Percentiles rank a stretch among this genome's conserved stretches.
phyloP scores from a whole-genome alignment of 2,329 filamentous ascomycete species.

The Bipolaris gigantea region DNA sequence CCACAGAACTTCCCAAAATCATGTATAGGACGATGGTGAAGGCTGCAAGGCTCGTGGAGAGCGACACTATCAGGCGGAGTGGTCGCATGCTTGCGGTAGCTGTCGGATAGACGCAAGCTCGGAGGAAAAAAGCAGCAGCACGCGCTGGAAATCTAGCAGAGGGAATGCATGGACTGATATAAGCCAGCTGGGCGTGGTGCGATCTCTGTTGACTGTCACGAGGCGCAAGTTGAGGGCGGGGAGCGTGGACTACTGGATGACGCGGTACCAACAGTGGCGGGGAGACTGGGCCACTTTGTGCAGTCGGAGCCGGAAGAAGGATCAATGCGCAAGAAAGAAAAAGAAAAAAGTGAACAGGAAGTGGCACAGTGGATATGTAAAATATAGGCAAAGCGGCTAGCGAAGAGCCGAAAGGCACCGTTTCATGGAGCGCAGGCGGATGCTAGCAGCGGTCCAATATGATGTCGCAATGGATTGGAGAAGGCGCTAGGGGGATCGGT shows the following conservation, averaged over 20 bases:
- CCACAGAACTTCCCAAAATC: constrained; percentile 28
- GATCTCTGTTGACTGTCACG: constrained; percentile 7
- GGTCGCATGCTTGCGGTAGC: constrained; percentile 39
- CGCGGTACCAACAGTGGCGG: constrained; percentile 21
- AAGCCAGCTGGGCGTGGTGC: constrained; percentile 6
- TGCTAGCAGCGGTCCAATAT: constrained; percentile 2
- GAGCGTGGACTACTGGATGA: constrained; percentile 16
- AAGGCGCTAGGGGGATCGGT: not conserved
- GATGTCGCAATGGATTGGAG: constrained; percentile 6
- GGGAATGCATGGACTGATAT: constrained; percentile 28
- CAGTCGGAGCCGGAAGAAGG: not conserved
- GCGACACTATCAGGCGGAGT: constrained; percentile 45
- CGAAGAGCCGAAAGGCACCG: not conserved
- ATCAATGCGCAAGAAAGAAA: not conserved
- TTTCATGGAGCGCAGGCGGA: not conserved
- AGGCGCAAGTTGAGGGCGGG: constrained; percentile 5
- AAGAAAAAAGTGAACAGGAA: not conserved
- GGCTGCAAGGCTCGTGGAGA: constrained; percentile 48
- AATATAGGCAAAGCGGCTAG: not conserved
- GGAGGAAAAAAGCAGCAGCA: constrained; percentile 25
- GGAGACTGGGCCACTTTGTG: constrained; percentile 5
- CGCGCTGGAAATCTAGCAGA: constrained; percentile 24
- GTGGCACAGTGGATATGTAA: not conserved
- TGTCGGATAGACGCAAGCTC: constrained; percentile 7
- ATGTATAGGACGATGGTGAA: constrained; percentile 50